Evolutionary conservation across 257 asterid genomes (phyloP).

Genomic region (Lavandula angustifolia): DNA sequence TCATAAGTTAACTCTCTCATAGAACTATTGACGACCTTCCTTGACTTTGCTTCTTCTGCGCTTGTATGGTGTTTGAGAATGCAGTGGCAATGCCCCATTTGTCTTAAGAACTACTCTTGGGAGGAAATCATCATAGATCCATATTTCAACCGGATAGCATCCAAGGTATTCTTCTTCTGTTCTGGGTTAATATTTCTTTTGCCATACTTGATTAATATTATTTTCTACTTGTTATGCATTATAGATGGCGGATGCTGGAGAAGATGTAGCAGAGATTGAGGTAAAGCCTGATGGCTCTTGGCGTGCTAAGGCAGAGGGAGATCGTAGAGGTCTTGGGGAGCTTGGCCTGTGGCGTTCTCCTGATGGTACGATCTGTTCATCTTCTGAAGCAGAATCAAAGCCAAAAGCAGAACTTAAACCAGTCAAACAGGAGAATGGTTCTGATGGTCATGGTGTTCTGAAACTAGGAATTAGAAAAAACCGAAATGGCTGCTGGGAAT

Average conservation of each 20-base stretch:
- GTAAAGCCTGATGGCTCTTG: constrained; percentile 99
- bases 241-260: constrained; percentile 70
- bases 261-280: constrained; percentile 91
- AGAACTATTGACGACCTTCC: not conserved
- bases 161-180: constrained; percentile 54
- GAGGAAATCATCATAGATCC: constrained; percentile 88
- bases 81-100: constrained; percentile 99
- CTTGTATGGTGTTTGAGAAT: constrained; percentile 37
- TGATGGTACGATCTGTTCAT: constrained; percentile 64
- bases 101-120: constrained; percentile 90
- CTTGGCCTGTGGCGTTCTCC: constrained; percentile 92
- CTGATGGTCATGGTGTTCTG: constrained; percentile 70
- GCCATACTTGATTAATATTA: constrained; percentile 12
- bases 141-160: constrained; percentile 73
- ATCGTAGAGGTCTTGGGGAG: constrained; percentile 64
- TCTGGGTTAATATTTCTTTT: constrained; percentile 16
- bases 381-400: constrained; percentile 63
- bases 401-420: constrained; percentile 60
- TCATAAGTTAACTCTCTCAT: constrained; percentile 3
- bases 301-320: constrained; percentile 91
- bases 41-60: constrained; percentile 18
- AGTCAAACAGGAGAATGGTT: constrained; percentile 70
- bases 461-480: constrained; percentile 77
- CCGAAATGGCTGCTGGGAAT: constrained; percentile 80
- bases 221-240: constrained; percentile 23